Percentiles rank a stretch among this genome's conserved stretches.
phyloP scores from a whole-genome alignment of 2,329 filamentous ascomycete genomes.

The Colletotrichum brevisporum region DNA sequence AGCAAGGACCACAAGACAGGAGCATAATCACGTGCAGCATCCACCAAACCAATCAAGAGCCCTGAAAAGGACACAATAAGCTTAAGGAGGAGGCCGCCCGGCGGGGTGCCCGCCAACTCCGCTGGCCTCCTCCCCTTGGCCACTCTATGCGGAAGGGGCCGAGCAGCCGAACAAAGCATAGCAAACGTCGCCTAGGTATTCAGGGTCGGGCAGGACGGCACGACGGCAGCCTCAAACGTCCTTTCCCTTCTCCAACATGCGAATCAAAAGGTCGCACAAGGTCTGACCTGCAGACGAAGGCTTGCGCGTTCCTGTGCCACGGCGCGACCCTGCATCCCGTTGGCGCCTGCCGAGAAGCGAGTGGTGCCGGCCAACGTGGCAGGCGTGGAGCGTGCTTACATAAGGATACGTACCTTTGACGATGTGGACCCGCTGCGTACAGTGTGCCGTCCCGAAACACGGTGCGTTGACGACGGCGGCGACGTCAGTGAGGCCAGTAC shows the following conservation, averaged over 20 bases:
- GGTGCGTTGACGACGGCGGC: slow-evolving; percentile 12
- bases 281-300: background rate
- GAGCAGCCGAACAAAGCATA: slow-evolving; percentile 8
- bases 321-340: background rate
- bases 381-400: too few relatives aligned
- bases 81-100: slow-evolving; percentile 35
- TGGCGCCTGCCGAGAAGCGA: background rate
- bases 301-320: slow-evolving; percentile 20
- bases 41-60: background rate
- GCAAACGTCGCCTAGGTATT: background rate
- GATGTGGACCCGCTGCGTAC: slow-evolving; percentile 18
- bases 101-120: background rate
- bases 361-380: background rate
- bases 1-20: background rate
- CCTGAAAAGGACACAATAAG: slow-evolving; percentile 22
- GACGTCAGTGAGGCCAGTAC: slow-evolving; percentile 37
- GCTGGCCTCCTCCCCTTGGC: background rate
- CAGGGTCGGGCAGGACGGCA: background rate
- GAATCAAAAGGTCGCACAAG: background rate
- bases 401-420: too few relatives aligned
- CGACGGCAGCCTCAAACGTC: background rate
- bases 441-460: background rate
- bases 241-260: background rate
- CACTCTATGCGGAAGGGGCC: slow-evolving; percentile 21
- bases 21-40: slow-evolving; percentile 9